A percentile compares a stretch with the other conserved stretches of the same genome.
phyloP scores from a whole-genome alignment of 805 yeast species.

The Clavispora fructus region DNA sequence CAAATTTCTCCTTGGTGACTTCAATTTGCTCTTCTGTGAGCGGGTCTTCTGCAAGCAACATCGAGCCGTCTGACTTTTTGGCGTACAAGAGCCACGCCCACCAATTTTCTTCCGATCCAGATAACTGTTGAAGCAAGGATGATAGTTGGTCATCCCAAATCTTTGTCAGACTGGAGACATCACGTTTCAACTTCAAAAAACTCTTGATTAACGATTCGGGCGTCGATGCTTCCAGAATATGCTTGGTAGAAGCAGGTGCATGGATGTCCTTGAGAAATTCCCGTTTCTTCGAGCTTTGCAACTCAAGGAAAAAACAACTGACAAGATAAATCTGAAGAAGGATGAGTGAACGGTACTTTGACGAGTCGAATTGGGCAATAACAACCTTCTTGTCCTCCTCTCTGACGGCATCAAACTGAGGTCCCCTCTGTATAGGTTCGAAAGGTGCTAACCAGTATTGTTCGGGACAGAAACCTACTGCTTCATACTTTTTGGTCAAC shows the following conservation, averaged over 20 bases:
- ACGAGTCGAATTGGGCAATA: constrained; percentile 20
- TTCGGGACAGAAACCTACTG: constrained; percentile 29
- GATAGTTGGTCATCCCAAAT: constrained; percentile 22
- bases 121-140: constrained; percentile 22
- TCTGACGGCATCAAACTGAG: constrained; percentile 11
- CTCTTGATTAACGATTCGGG: constrained; percentile 20
- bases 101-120: constrained; percentile 30
- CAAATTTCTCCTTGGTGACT: constrained; percentile 14
- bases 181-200: constrained; percentile 23
- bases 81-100: constrained; percentile 38
- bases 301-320: constrained; percentile 25
- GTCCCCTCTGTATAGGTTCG: constrained; percentile 15
- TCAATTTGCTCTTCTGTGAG: constrained; percentile 19
- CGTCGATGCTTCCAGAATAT: constrained; percentile 28
- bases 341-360: constrained; percentile 22
- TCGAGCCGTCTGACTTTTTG: constrained; percentile 28
- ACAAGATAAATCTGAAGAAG: constrained; percentile 29
- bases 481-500: constrained; percentile 15
- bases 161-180: constrained; percentile 18
- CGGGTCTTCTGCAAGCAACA: constrained; percentile 21
- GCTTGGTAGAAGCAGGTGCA: constrained; percentile 29
- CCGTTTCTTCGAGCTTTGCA: constrained; percentile 19
- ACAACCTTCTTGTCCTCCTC: constrained; percentile 22
- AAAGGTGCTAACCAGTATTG: constrained; percentile 31
- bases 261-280: constrained; percentile 17